These are phyloP conservation scores for Suillus subalutaceus DNA, from an alignment of 768 basidiomycete genomes.

Conservation along the genomic window DNA sequence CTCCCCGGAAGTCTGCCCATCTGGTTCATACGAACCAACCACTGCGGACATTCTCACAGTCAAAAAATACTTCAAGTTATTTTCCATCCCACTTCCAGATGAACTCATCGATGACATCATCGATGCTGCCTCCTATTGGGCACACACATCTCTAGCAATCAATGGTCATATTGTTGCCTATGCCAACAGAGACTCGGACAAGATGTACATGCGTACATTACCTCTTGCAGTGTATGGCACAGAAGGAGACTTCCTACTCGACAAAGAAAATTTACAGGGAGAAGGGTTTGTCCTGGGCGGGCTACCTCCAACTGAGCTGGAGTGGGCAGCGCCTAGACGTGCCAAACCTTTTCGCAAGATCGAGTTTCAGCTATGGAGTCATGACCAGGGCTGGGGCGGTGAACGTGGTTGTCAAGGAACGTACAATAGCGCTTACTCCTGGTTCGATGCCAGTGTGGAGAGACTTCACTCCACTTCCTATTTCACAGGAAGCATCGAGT, in stretches of 20 bases:
- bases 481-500: not conserved
- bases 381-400: slow-evolving; percentile 7
- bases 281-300: not conserved
- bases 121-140: slow-evolving; percentile 36
- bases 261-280: not conserved
- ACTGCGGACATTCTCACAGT: slow-evolving; percentile 10
- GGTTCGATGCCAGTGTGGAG: slow-evolving; percentile 6
- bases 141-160: slow-evolving; percentile 4
- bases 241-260: slow-evolving; percentile 9
- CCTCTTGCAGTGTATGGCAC: slow-evolving; percentile 7
- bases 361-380: slow-evolving; percentile 14
- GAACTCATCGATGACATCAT: slow-evolving; percentile 9
- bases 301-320: not conserved
- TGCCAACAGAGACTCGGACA: not conserved
- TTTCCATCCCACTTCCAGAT: not conserved
- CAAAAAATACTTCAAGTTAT: slow-evolving; percentile 6
- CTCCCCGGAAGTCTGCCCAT: not conserved
- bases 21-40: slow-evolving; percentile 5
- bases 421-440: slow-evolving; percentile 5
- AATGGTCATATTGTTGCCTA: not conserved
- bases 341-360: slow-evolving; percentile 1
- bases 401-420: not conserved
- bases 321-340: not conserved
- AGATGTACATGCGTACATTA: slow-evolving; percentile 13
- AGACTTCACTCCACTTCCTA: not conserved